Evolutionary conservation across 192 early-diverging fungal species (phyloP), one percentile per base, ranked within the genome.

Genomic region (Pilaira anomala): DNA sequence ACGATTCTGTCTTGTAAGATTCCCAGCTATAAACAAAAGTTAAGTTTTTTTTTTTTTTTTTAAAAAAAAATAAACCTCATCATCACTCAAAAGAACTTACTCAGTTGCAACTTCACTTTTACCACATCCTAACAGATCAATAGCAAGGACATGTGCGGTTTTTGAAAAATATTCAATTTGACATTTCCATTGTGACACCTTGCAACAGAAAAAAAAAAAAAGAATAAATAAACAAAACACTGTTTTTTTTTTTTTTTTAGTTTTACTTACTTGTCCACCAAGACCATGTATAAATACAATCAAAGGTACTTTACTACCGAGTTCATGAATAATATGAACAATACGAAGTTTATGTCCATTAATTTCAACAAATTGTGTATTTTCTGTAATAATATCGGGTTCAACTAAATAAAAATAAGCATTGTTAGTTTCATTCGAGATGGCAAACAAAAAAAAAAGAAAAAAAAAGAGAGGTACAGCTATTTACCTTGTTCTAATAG

Each of bases 211-310:
- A 60, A 42, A 49, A 30, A 18, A 51, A 12, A 48, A 24, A 12
- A 59, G 21, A 50, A 62, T 22, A 59, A 12, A 65, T 25, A 39
- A 40, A n/a, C 41, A 21, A 18, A 30, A 26, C 24, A 3, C 16
- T 0, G 12, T n/a, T 18, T 33, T 12, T 16, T 39, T 28, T 33
- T 40, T 36, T 48, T 18, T 24, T 41, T 22, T 40, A 3, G 2
- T 36, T 12, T 49, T n/a, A 25, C 11, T 66, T 76, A 82, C 83
- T 77, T 84, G 83, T 28, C 78, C 83, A 41, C 83, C 83, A 8
- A 84, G 62, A 12, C 83, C 83, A 58, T 84, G 83, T 25, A 84
- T 82, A 60, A 84, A 82, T 12, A 82, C 78, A 16, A 84, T 46
- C 2, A 84, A 56, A 24, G 83, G 83, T 21, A 81, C 80, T 62